Evolutionary conservation across 129 eudicot species (phyloP), one percentile per base, ranked within the genome.

Genomic region (Heracleum sosnowskyi): DNA sequence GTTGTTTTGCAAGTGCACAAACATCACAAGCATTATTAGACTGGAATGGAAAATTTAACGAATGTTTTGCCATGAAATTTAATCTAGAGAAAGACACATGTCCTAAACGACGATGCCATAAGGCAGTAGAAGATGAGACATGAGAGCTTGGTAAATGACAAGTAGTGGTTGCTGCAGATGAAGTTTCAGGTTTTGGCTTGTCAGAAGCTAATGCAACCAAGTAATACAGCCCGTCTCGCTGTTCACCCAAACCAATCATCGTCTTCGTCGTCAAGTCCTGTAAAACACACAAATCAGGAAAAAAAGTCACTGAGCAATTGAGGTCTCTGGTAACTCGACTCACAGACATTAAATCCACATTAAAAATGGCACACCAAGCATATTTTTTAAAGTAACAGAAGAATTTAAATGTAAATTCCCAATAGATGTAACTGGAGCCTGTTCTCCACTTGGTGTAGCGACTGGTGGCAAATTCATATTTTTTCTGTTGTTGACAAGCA

Each of bases 1-100:
- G 39, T 24, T 36, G 76, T 39, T 72, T 72, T 39, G 76, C 76
- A 24, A 72, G 47, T 72, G 76, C 51, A 72, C 51, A 72, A 72
- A 72, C 47, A n/a, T 24, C 29, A 72, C 76, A 72, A 72, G 76
- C 47, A 72, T 34, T 72, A 72, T 37, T 40, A 15, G n/a, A 39
- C 4, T 39, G 29, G 34, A 39, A 72, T 8, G 17, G 51, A 28
- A 72, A 72, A 18, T 72, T 72, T 37, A 36, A 39, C 76, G 39
- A 34, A 35, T 39, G 26, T 72, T 72, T 72, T 22, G 76, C 76
- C 34, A 72, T 39, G 15, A 72, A 72, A 40, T 72, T 45, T 72
- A 72, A 37, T 72, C 53, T 72, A 72, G 29, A 34, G 31, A 29
- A 72, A 72, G 76, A 72, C 35, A 72, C 1, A 72, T 72, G 76